Evolutionary conservation across 306 rosid genomes (phyloP).

Genomic region (Prosopis cineraria): DNA sequence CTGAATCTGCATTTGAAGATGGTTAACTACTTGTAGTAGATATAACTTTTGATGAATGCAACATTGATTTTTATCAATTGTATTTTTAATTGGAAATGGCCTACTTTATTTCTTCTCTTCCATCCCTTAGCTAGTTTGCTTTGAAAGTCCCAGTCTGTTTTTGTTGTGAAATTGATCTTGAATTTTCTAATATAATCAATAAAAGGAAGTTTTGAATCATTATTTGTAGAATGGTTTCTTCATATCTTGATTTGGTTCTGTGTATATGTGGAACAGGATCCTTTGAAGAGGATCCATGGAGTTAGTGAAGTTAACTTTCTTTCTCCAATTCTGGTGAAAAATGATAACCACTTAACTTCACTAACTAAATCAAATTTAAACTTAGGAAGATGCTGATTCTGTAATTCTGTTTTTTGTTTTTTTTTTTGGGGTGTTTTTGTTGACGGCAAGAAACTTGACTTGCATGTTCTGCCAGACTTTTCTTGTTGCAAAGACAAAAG

Average conservation of each 20-base stretch:
- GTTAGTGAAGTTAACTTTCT: no score
- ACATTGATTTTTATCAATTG: not conserved
- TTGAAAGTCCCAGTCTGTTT: not conserved
- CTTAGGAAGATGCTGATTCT: no score
- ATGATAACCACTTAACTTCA: no score
- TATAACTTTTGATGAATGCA: slow-evolving; percentile 12
- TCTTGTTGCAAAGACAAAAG: not conserved
- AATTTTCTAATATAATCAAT: not conserved
- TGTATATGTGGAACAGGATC: not conserved
- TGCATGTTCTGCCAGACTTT: not conserved
- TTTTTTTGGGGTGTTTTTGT: no score
- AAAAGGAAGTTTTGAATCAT: not conserved
- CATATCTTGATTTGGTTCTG: not conserved
- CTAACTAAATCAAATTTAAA: no score
- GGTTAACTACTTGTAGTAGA: slow-evolving; percentile 35
- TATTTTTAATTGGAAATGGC: not conserved
- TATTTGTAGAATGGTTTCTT: not conserved
- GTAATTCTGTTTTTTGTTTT: no score
- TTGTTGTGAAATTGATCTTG: not conserved
- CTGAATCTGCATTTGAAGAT: slow-evolving; percentile 73
- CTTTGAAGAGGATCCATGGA: not conserved
- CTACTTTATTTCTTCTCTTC: not conserved
- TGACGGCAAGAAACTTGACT: not conserved
- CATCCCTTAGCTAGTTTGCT: not conserved
- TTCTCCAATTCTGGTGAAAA: no score